Conservation (phyloP, 345 rosid genomes). For the Pseudoturritis turrita region DNA sequence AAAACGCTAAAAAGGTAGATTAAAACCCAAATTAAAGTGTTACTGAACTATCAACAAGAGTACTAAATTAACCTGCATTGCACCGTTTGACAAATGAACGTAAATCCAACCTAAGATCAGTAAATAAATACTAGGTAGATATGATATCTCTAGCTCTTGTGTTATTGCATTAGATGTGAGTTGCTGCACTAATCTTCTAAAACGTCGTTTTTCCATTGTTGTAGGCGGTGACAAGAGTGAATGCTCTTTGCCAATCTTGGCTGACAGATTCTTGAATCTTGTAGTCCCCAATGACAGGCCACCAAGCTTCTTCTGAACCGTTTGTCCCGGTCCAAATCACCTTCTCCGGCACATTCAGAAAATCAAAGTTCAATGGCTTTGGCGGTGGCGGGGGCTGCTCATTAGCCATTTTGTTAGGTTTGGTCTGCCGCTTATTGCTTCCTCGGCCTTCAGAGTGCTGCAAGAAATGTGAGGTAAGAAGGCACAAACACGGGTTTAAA, state of each 20-base stretch:
- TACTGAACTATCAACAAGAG: not conserved
- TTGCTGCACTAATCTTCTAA: constrained; percentile 9
- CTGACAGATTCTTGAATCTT: constrained; percentile 40
- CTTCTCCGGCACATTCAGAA: constrained; percentile 41
- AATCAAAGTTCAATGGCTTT: constrained; percentile 41
- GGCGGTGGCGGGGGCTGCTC: constrained; percentile 5
- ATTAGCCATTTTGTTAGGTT: not conserved
- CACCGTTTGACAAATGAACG: not conserved
- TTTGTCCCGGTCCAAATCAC: constrained; percentile 48
- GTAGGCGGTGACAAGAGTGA: constrained; percentile 25
- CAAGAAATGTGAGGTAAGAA: constrained; percentile 2
- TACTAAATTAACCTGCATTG: not conserved
- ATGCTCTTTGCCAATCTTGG: constrained; percentile 48
- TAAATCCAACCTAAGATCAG: not conserved
- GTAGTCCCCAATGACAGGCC: constrained; percentile 37
- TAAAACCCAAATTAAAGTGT: not conserved
- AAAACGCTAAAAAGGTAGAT: not conserved
- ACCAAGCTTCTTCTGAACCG: constrained; percentile 41
- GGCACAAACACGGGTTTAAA: not conserved
- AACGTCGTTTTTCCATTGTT: not conserved
- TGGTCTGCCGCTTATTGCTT: constrained; percentile 21
- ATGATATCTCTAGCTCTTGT: not conserved
- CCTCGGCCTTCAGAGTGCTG: constrained; percentile 36
- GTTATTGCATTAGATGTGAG: not conserved
- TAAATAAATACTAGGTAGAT: not conserved